These are phyloP conservation scores for Microdochium paspali DNA, from an alignment of 2,329 filamentous ascomycete genomes.

Conservation along the genomic window DNA sequence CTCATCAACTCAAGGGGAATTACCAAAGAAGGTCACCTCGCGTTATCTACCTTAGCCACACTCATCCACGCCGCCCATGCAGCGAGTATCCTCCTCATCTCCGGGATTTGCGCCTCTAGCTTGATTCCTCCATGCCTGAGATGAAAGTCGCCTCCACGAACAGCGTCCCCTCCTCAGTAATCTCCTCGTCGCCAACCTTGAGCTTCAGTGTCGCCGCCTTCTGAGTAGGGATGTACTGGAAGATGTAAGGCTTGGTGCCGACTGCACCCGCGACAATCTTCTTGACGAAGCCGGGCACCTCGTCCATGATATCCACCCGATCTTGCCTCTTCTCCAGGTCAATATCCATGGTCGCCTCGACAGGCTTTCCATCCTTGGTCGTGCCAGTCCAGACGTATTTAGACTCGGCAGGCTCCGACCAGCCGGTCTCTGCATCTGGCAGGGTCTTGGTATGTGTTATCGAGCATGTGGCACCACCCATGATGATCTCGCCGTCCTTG, in stretches of 20 bases:
- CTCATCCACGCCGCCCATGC: not conserved
- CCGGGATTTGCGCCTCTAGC: not conserved
- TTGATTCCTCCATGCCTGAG: constrained; percentile 33
- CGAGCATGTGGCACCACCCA: constrained; percentile 56
- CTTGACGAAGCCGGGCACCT: constrained; percentile 94
- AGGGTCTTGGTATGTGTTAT: constrained; percentile 61
- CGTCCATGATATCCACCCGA: constrained; percentile 89
- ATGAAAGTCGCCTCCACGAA: constrained; percentile 97
- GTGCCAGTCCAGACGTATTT: constrained; percentile 73
- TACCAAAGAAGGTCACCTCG: not conserved
- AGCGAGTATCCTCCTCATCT: not conserved
- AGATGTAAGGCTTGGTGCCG: constrained; percentile 95
- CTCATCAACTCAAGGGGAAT: too few species aligned
- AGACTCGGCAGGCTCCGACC: constrained; percentile 74
- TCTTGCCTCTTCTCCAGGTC: constrained; percentile 62
- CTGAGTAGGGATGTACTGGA: constrained; percentile 64
- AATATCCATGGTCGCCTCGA: constrained; percentile 62
- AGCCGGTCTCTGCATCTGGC: constrained; percentile 69
- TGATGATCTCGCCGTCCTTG: constrained; percentile 72
- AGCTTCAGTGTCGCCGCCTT: constrained; percentile 66
- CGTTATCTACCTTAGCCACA: not conserved
- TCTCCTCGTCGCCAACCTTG: constrained; percentile 73
- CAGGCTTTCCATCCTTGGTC: constrained; percentile 63
- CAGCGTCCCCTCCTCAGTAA: constrained; percentile 65
- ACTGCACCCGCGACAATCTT: constrained; percentile 79